These are phyloP conservation scores for Dendrothele bispora DNA, from an alignment of 768 basidiomycete genomes.

Conservation along the genomic window DNA sequence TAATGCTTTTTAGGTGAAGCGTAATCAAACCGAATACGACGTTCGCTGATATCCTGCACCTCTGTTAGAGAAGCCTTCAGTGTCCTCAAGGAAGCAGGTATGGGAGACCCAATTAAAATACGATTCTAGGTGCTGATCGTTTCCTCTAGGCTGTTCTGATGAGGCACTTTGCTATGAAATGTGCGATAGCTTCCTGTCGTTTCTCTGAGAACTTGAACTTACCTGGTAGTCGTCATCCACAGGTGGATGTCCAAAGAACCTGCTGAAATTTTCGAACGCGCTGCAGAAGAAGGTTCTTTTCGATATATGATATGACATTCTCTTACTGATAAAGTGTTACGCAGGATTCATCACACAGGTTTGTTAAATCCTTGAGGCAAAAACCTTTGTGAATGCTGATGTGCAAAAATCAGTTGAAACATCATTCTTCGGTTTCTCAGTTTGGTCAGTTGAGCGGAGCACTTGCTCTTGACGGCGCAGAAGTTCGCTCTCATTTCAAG, in stretches of 20 bases:
- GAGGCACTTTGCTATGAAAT: constrained; percentile 69
- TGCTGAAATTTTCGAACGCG: constrained; percentile 66
- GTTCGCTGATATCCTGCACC: too few species aligned
- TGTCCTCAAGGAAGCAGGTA: constrained; percentile 61
- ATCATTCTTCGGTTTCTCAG: constrained; percentile 62
- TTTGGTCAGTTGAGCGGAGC: constrained; percentile 62
- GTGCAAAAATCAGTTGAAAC: constrained; percentile 48
- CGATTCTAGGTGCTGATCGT: too few species aligned
- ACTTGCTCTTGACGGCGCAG: constrained; percentile 52
- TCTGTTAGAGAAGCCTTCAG: constrained; percentile 65
- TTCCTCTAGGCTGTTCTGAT: constrained; percentile 67
- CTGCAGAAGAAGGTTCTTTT: constrained; percentile 68
- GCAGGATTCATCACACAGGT: constrained; percentile 60
- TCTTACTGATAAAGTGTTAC: too few species aligned
- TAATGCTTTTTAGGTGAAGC: constrained; percentile 57
- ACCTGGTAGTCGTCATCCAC: neutral
- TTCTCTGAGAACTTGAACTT: neutral
- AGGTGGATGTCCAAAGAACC: constrained; percentile 78
- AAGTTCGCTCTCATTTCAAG: constrained; percentile 52
- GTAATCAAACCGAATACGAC: too few species aligned
- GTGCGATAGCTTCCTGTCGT: constrained; percentile 27
- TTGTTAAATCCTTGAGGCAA: constrained; percentile 3
- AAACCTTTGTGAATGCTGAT: constrained; percentile 2
- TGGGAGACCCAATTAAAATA: too few species aligned
- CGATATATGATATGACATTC: too few species aligned